These are phyloP conservation scores for Aspergillus fijiensis DNA, from an alignment of 2,329 filamentous ascomycete genomes.

Conservation along the genomic window DNA sequence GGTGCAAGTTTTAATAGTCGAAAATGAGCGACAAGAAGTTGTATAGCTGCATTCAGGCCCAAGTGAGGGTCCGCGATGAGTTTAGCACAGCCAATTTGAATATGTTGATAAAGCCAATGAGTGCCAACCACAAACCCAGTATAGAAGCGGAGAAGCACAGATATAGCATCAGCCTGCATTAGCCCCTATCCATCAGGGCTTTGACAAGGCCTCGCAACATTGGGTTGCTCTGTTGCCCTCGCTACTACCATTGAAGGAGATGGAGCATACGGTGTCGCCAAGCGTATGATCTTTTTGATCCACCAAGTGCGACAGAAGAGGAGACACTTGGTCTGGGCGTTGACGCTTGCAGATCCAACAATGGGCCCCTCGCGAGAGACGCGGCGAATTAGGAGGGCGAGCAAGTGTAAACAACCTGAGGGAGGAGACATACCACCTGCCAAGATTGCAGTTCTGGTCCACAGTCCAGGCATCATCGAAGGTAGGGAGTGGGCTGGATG, in stretches of 20 bases:
- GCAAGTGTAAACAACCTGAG: not conserved
- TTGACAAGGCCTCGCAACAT: not conserved
- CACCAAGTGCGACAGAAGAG: not conserved
- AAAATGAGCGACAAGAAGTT: not conserved
- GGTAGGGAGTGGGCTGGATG: conserved; percentile 21
- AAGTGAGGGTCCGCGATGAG: not conserved
- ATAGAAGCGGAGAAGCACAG: not conserved
- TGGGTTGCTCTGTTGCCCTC: not conserved
- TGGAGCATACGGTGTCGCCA: not conserved
- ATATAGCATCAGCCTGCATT: not conserved
- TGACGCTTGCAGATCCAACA: not conserved
- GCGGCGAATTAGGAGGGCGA: not conserved
- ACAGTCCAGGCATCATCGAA: conserved; percentile 2
- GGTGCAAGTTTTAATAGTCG: not conserved
- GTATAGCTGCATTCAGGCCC: not conserved
- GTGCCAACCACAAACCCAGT: not conserved
- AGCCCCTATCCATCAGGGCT: not conserved
- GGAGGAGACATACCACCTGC: conserved; percentile 8
- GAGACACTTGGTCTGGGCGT: not conserved
- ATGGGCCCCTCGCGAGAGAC: not conserved
- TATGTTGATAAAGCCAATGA: not conserved
- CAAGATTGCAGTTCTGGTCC: not conserved
- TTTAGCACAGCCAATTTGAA: not conserved
- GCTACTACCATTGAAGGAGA: not conserved
- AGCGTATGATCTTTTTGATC: not conserved